Evolutionary conservation across 306 rosid genomes (phyloP).

Genomic region (Citrullus amarus): DNA sequence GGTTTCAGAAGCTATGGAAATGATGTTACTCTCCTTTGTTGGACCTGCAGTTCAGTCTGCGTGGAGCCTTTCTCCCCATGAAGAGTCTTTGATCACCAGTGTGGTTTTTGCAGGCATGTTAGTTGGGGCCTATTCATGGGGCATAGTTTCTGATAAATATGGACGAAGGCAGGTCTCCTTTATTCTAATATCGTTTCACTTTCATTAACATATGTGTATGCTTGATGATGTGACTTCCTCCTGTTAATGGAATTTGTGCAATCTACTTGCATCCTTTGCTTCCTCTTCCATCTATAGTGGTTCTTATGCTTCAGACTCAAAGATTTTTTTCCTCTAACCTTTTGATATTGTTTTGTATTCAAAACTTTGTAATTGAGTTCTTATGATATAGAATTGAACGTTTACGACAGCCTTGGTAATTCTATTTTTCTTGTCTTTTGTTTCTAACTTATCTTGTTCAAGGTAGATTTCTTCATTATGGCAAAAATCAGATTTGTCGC

Average conservation of each 20-base stretch:
- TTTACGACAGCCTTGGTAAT: neutral
- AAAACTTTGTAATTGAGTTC: neutral
- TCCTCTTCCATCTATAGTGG: neutral
- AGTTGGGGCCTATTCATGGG: conserved; percentile 84
- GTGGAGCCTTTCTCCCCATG: conserved; percentile 70
- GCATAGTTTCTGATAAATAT: conserved; percentile 74
- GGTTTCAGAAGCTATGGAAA: conserved; percentile 97
- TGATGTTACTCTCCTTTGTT: conserved; percentile 91
- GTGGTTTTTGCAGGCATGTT: conserved; percentile 86
- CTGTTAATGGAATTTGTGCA: neutral
- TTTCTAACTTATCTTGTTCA: conserved; percentile 17
- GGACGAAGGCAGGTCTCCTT: conserved; percentile 53
- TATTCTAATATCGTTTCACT: neutral
- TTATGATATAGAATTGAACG: neutral
- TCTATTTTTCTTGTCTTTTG: conserved; percentile 4
- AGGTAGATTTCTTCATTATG: conserved; percentile 74
- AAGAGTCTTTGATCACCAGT: conserved; percentile 68
- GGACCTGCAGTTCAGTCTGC: conserved; percentile 88
- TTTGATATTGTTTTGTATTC: conserved; percentile 1
- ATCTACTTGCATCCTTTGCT: neutral
- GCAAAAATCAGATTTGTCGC: conserved; percentile 49
- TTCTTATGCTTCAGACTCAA: neutral
- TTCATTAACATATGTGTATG: neutral
- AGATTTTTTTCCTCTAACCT: neutral
- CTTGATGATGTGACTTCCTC: neutral